Evolutionary conservation across 129 eudicot species (phyloP).

Genomic region (Helichrysum umbraculigerum): DNA sequence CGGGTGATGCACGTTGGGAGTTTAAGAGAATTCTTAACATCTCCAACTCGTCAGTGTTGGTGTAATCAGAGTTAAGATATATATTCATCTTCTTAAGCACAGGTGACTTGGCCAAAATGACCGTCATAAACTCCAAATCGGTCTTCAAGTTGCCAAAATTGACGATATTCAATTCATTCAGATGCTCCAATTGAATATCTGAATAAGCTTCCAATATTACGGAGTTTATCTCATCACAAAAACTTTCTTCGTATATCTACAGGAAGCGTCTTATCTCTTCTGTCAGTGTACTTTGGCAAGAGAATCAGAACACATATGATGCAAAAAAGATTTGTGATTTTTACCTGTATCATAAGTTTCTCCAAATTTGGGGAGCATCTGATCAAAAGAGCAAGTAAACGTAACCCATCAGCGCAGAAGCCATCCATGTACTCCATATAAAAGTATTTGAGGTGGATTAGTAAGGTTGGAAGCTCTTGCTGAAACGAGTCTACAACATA

Average conservation of each 20-base stretch:
- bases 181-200: neutral
- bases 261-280: neutral
- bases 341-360: neutral
- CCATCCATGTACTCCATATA: neutral
- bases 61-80: too few species aligned
- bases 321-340: too few species aligned
- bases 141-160: neutral
- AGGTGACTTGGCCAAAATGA: neutral
- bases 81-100: too few species aligned
- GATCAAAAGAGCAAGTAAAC: neutral
- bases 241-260: too few species aligned
- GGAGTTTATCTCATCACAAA: neutral
- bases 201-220: neutral
- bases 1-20: too few species aligned
- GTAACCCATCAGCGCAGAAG: neutral
- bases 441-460: constrained; percentile 7
- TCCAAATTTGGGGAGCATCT: constrained; percentile 10
- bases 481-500: neutral
- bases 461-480: neutral
- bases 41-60: too few species aligned
- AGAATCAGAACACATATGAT: too few species aligned
- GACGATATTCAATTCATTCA: neutral
- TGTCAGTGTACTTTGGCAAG: neutral
- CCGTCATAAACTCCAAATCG: neutral
- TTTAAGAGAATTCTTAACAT: too few species aligned